Evolutionary conservation across 305 asterid species (phyloP).

Genomic region (Fraxinus velutina): DNA sequence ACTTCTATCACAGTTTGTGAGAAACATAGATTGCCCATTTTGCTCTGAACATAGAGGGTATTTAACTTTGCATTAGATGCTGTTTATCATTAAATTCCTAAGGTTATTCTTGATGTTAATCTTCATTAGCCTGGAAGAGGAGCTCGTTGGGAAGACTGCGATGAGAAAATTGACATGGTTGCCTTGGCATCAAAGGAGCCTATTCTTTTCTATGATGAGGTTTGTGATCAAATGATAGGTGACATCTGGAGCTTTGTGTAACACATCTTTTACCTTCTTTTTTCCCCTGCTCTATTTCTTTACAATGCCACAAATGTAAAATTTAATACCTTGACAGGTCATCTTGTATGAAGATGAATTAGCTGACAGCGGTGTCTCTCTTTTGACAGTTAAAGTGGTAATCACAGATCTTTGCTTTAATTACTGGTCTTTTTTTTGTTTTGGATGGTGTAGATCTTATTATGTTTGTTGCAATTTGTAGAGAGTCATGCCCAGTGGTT

Average conservation of each 20-base stretch:
- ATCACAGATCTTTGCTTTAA: constrained; percentile 22
- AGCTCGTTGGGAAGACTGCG: constrained; percentile 68
- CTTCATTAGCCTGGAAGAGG: constrained; percentile 51
- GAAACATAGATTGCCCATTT: constrained; percentile 14
- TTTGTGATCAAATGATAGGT: constrained; percentile 31
- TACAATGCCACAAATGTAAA: constrained; percentile 8
- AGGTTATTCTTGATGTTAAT: constrained; percentile 29
- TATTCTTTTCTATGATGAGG: constrained; percentile 96
- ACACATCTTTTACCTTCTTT: background rate
- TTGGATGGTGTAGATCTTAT: constrained; percentile 10
- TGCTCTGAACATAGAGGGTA: background rate
- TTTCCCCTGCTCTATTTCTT: constrained; percentile 17
- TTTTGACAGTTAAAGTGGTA: constrained; percentile 96
- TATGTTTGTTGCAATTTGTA: constrained; percentile 37
- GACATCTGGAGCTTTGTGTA: background rate
- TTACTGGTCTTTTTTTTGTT: background rate
- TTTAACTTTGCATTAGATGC: constrained; percentile 17
- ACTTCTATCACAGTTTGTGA: background rate
- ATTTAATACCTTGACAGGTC: constrained; percentile 49
- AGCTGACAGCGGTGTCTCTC: constrained; percentile 94
- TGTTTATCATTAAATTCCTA: constrained; percentile 24
- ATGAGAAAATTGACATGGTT: constrained; percentile 73
- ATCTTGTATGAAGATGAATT: constrained; percentile 92
- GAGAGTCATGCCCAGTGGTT: constrained; percentile 97
- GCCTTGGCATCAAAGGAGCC: constrained; percentile 82